A percentile compares a stretch with the other conserved stretches of the same genome.
Evolutionary conservation across 768 basidiomycete genomes (phyloP).

Genomic region (Paxillus rubicundulus): DNA sequence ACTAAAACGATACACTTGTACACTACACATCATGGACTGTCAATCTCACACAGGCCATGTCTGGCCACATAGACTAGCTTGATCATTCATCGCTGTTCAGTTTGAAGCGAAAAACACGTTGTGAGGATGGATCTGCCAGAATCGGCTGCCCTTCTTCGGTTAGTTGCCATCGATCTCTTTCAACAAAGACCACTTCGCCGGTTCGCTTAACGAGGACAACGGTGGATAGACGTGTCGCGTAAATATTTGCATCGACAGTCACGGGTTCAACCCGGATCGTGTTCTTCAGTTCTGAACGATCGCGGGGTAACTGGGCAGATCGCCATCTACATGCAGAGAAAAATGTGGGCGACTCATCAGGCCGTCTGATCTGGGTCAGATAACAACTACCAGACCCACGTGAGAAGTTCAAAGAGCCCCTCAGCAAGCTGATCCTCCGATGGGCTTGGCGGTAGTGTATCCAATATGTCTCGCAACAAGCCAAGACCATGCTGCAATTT

Average conservation of each 20-base stretch:
- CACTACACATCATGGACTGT: conserved; percentile 34
- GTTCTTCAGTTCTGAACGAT: conserved; percentile 54
- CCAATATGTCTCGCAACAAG: conserved; percentile 45
- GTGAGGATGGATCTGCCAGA: conserved; percentile 39
- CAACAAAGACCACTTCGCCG: conserved; percentile 64
- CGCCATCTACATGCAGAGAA: conserved; percentile 20
- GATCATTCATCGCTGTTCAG: conserved; percentile 21
- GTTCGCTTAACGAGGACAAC: conserved; percentile 62
- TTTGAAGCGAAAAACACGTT: conserved; percentile 54
- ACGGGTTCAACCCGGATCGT: conserved; percentile 66
- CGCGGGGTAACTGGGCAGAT: conserved; percentile 39
- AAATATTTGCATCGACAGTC: conserved; percentile 31
- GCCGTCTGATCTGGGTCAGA: conserved; percentile 3
- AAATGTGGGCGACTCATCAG: neutral
- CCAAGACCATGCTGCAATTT: conserved; percentile 63
- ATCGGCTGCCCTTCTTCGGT: conserved; percentile 37
- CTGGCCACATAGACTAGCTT: conserved; percentile 17
- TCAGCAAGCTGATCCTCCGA: conserved; percentile 55
- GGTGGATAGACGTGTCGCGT: conserved; percentile 74
- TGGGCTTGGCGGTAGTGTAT: conserved; percentile 32
- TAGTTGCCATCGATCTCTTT: conserved; percentile 66
- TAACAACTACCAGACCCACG: conserved; percentile 48
- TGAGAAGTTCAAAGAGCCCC: conserved; percentile 61
- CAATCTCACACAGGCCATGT: conserved; percentile 12
- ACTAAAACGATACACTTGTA: conserved; percentile 26